Evolutionary conservation across 768 basidiomycete species (phyloP).

Genomic region (Cystobasidium tubakii): DNA sequence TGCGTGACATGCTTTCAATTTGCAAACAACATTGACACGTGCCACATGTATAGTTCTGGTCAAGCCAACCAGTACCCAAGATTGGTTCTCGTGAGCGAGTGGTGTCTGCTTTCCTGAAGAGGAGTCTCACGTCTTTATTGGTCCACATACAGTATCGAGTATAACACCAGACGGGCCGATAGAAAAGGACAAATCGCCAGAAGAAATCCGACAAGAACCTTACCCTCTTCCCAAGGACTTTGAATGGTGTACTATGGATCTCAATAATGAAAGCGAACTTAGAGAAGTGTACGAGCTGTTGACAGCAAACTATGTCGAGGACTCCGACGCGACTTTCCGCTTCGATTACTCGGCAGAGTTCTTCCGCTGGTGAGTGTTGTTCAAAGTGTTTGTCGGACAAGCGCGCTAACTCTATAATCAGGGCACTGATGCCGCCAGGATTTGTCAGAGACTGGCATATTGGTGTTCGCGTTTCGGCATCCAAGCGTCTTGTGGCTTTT

Average conservation of each 20-base stretch:
- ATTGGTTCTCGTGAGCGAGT: constrained; percentile 55
- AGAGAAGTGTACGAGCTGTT: constrained; percentile 88
- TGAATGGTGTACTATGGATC: constrained; percentile 78
- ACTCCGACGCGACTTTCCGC: constrained; percentile 89
- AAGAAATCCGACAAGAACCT: constrained; percentile 79
- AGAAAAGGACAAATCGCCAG: constrained; percentile 67
- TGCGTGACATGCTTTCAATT: constrained; percentile 20
- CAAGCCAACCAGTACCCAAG: constrained; percentile 94
- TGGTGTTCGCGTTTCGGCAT: constrained; percentile 73
- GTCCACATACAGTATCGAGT: constrained; percentile 12
- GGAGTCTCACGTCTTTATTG: constrained; percentile 17
- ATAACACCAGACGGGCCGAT: constrained; percentile 67
- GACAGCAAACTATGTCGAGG: constrained; percentile 92
- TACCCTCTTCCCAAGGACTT: constrained; percentile 86
- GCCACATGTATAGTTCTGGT: constrained; percentile 64
- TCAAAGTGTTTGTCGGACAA: not conserved
- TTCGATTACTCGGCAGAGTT: constrained; percentile 96
- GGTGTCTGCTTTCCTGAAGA: not conserved
- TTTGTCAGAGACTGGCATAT: constrained; percentile 92
- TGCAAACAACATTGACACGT: constrained; percentile 46
- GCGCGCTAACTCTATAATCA: constrained; percentile 48
- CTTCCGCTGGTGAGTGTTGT: constrained; percentile 64
- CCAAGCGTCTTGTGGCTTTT: constrained; percentile 90
- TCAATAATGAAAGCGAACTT: constrained; percentile 69
- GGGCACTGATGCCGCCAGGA: constrained; percentile 91